Conservation (phyloP, 805 yeast genomes). For the Candida morakotiae region DNA sequence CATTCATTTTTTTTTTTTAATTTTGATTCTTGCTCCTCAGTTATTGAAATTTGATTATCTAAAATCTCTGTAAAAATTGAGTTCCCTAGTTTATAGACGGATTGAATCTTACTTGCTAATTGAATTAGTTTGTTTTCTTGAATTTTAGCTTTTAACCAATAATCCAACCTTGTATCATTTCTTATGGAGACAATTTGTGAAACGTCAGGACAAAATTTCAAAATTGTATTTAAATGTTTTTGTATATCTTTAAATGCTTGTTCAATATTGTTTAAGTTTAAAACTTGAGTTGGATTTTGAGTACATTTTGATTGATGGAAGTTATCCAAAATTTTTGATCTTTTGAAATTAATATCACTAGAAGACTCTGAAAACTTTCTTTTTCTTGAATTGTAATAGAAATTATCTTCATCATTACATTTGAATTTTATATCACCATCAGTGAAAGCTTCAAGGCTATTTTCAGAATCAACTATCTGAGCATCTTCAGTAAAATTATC, state of each 20-base stretch:
- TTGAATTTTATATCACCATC: too few relatives aligned
- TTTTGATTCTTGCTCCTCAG: slow-evolving; percentile 12
- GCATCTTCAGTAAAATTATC: too few relatives aligned
- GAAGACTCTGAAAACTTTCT: too few relatives aligned
- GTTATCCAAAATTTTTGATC: slow-evolving; percentile 1
- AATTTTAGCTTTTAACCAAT: slow-evolving; percentile 47
- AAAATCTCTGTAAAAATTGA: slow-evolving; percentile 52
- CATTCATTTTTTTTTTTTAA: not conserved
- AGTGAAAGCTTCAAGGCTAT: too few relatives aligned
- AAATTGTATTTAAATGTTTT: slow-evolving; percentile 45
- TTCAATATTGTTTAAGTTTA: slow-evolving; percentile 37
- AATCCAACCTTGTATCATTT: slow-evolving; percentile 27
- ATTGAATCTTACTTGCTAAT: slow-evolving; percentile 57
- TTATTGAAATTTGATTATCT: slow-evolving; percentile 30
- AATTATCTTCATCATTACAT: too few relatives aligned
- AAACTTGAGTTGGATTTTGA: slow-evolving; percentile 20
- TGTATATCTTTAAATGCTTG: slow-evolving; percentile 42
- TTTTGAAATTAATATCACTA: not conserved
- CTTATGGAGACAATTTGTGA: slow-evolving; percentile 34
- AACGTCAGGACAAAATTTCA: slow-evolving; percentile 53
- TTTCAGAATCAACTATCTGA: too few relatives aligned
- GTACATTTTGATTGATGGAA: slow-evolving; percentile 8
- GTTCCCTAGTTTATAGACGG: slow-evolving; percentile 45
- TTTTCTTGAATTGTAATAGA: too few relatives aligned
- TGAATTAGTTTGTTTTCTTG: slow-evolving; percentile 51